Percentiles rank a stretch among this genome's conserved stretches.
Evolutionary conservation across 371 early-diverging fungal species (phyloP).

Genomic region (Lichtheimia hyalospora): DNA sequence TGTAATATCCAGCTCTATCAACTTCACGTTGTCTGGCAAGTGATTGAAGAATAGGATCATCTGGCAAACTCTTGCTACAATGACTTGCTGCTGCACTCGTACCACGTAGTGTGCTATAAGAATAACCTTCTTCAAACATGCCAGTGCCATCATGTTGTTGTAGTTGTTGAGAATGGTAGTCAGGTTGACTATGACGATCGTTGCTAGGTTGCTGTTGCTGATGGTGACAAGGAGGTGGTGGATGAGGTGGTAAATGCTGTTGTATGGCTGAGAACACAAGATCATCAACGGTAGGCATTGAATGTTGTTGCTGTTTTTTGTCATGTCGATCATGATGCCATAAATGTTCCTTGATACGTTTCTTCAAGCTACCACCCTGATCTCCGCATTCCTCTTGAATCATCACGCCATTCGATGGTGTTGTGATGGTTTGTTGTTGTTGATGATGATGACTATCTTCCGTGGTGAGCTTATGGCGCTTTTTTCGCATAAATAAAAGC

Average conservation of each 20-base stretch:
- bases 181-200: background rate
- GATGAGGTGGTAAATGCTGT: constrained; percentile 7
- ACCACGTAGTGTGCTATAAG: constrained; percentile 3
- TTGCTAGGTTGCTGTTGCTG: background rate
- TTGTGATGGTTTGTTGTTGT: background rate
- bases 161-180: background rate
- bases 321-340: background rate
- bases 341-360: constrained; percentile 9
- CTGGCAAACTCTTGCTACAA: constrained; percentile 1
- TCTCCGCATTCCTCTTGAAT: too few species aligned
- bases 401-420: background rate
- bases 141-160: background rate
- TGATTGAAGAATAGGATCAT: constrained; percentile 26
- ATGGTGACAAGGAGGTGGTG: constrained; percentile 7
- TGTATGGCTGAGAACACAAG: constrained; percentile 13
- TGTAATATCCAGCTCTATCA: constrained; percentile 27
- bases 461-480: background rate
- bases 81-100: constrained; percentile 6
- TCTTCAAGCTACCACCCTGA: background rate
- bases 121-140: constrained; percentile 23
- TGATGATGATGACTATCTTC: background rate
- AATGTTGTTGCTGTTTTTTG: background rate
- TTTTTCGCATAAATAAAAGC: constrained; percentile 1
- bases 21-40: constrained; percentile 27
- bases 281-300: background rate